Conservation (phyloP, 352 stramenopile genomes). For the Albugo laibachii region DNA sequence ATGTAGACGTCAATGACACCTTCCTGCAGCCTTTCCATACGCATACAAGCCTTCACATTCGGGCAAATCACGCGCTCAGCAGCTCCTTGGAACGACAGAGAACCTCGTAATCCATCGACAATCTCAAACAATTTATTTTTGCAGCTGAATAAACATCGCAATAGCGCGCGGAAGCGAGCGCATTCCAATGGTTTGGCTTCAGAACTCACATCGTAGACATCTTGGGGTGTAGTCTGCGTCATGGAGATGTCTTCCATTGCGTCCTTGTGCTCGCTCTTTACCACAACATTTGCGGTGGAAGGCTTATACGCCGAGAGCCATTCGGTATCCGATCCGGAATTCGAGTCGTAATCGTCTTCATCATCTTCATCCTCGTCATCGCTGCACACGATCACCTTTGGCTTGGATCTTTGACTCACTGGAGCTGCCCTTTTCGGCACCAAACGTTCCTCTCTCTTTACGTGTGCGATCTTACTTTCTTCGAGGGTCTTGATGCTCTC, state of each 20-base stretch:
- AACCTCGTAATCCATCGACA: constrained; percentile 28
- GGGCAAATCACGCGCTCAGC: constrained; percentile 24
- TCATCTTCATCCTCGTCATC: constrained; percentile 37
- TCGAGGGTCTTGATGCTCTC: constrained; percentile 12
- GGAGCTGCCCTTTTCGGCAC: background rate
- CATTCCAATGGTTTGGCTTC: constrained; percentile 25
- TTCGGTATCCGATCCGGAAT: constrained; percentile 8
- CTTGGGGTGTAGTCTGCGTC: background rate
- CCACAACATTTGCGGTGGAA: background rate
- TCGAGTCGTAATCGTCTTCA: constrained; percentile 19
- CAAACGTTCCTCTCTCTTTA: background rate
- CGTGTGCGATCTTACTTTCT: background rate
- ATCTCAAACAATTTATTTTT: constrained; percentile 33
- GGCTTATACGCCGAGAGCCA: background rate
- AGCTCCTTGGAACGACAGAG: constrained; percentile 35
- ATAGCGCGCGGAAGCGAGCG: constrained; percentile 33
- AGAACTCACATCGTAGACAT: constrained; percentile 24
- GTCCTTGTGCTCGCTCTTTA: constrained; percentile 12
- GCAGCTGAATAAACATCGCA: constrained; percentile 58
- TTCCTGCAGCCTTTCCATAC: constrained; percentile 34
- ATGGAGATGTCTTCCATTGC: constrained; percentile 14
- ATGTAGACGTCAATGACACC: constrained; percentile 33
- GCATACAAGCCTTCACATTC: constrained; percentile 51
- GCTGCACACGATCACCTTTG: constrained; percentile 29
- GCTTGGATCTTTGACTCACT: background rate